These are phyloP conservation scores for Pigoraptor vietnamica DNA, from an alignment of 78 protist species.

Conservation along the genomic window DNA sequence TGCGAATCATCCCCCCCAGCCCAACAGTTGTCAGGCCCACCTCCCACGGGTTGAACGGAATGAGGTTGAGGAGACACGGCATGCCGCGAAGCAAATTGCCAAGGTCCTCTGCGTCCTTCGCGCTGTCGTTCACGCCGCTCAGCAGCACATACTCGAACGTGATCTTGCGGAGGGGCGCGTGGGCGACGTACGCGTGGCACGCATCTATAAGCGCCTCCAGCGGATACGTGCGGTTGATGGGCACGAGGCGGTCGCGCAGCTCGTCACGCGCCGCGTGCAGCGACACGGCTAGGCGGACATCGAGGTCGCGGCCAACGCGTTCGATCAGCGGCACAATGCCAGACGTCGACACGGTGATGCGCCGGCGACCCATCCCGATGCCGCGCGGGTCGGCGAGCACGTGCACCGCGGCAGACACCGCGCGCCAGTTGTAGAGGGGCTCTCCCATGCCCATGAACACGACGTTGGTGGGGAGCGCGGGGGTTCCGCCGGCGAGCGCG, in stretches of 20 bases:
- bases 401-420: conserved; percentile 10
- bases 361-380: not conserved
- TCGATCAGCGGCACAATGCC: conserved; percentile 41
- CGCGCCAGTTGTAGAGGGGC: conserved; percentile 38
- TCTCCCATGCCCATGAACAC: conserved; percentile 69
- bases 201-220: conserved; percentile 30
- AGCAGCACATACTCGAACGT: conserved; percentile 43
- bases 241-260: conserved; percentile 39
- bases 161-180: not conserved
- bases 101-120: conserved; percentile 18
- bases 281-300: conserved; percentile 43
- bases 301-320: not conserved
- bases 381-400: conserved; percentile 13
- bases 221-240: conserved; percentile 15
- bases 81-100: conserved; percentile 6
- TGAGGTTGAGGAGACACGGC: conserved; percentile 26
- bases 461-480: not conserved
- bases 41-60: conserved; percentile 45
- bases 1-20: too few species aligned
- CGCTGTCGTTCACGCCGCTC: conserved; percentile 29
- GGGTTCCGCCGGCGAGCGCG: not conserved
- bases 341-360: conserved; percentile 38
- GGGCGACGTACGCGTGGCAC: not conserved
- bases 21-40: not conserved
- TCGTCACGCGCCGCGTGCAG: conserved; percentile 52